These are phyloP conservation scores for Nymphaea thermarum DNA, from an alignment of 164 flowering plant species.

Conservation along the genomic window DNA sequence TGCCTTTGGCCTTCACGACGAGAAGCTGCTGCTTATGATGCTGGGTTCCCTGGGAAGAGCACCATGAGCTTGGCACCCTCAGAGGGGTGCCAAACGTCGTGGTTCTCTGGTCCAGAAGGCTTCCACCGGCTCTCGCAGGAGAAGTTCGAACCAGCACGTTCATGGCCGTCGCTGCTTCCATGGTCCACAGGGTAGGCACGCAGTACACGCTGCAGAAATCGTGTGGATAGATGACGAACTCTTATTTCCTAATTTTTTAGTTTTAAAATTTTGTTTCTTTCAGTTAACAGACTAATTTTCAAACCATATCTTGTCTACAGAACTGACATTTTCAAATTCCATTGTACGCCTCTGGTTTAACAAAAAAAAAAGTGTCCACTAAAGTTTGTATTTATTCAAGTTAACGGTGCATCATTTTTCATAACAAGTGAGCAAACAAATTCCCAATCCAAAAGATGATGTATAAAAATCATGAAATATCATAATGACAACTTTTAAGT, in stretches of 20 bases:
- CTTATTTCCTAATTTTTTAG: neutral
- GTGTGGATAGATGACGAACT: neutral
- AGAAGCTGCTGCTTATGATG: constrained; percentile 7
- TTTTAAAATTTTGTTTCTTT: no score
- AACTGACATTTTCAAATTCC: no score
- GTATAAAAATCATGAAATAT: no score
- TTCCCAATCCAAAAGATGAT: no score
- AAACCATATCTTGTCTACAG: no score
- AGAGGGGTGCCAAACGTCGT: neutral
- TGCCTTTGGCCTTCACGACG: constrained; percentile 68
- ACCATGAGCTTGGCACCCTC: constrained; percentile 22
- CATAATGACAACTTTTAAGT: no score
- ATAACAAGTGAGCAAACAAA: no score
- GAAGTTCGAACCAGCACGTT: constrained; percentile 58
- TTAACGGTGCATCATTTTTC: no score
- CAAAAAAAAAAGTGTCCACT: no score
- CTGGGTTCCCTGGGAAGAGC: constrained; percentile 16
- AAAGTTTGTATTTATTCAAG: no score
- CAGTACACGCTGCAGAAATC: neutral
- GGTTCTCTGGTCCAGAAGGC: neutral
- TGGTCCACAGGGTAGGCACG: constrained; percentile 1
- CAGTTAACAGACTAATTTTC: no score
- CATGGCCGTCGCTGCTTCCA: constrained; percentile 72
- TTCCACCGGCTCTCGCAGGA: constrained; percentile 21
- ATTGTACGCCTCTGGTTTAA: no score